phyloP scores from a whole-genome alignment of 345 rosid species.

The Mangifera indica region DNA sequence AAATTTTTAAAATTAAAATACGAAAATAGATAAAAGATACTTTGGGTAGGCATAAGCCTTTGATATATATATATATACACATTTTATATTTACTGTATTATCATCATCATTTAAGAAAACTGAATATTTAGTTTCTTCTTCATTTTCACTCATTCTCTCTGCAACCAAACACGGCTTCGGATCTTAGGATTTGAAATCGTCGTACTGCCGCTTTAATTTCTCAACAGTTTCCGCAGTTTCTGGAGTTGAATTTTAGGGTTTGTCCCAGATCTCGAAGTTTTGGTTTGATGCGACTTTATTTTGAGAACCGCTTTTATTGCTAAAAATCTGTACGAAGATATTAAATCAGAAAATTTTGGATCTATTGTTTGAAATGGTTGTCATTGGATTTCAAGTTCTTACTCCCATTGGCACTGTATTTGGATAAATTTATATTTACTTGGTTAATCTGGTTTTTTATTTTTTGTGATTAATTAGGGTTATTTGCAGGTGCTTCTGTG shows the following conservation, averaged over 20 bases:
- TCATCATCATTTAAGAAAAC: neutral
- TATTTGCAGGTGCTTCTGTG: constrained; percentile 19
- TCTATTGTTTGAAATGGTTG: constrained; percentile 12
- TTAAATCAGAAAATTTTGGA: neutral
- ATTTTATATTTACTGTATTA: neutral
- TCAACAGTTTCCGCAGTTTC: neutral
- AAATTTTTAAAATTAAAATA: too few species aligned
- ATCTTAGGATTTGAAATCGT: constrained; percentile 2
- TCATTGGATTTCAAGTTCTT: neutral
- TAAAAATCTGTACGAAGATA: neutral
- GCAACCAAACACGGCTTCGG: neutral
- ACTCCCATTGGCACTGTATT: neutral
- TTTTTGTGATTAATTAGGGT: neutral
- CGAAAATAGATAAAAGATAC: too few species aligned
- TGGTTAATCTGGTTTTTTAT: neutral
- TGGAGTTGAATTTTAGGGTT: constrained; percentile 28
- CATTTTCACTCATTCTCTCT: neutral
- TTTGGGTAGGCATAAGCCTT: too few species aligned
- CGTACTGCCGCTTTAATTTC: neutral
- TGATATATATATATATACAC: neutral
- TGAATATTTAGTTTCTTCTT: neutral
- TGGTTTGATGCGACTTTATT: constrained; percentile 11
- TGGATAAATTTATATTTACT: neutral
- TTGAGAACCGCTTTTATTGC: neutral
- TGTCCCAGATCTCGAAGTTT: constrained; percentile 19